These are phyloP conservation scores for Phyllosticta paracitricarpa DNA, from an alignment of 2,329 filamentous ascomycete genomes.

Conservation along the genomic window DNA sequence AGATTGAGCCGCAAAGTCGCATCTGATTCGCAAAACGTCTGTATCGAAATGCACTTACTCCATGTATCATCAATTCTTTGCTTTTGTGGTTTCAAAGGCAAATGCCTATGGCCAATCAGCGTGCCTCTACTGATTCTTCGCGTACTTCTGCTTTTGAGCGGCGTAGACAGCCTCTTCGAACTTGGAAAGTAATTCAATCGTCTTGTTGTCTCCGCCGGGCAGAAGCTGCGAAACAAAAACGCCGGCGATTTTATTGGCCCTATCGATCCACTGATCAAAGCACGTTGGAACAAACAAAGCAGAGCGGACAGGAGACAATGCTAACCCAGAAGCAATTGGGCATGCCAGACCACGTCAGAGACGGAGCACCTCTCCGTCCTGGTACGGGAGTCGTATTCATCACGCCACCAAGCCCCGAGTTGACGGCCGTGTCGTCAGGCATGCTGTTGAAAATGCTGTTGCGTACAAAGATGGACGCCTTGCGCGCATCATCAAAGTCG, in stretches of 20 bases:
- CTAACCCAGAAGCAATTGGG: neutral
- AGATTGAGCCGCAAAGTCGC: no score
- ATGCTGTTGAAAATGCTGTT: neutral
- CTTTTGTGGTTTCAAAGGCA: no score
- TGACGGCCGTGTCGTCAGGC: neutral
- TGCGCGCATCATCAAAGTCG: neutral
- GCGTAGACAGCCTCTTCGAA: constrained; percentile 1
- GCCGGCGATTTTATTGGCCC: neutral
- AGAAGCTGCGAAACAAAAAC: neutral
- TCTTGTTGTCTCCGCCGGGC: neutral
- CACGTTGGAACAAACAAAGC: neutral
- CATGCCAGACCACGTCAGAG: neutral
- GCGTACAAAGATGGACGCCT: neutral
- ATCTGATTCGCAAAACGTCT: no score
- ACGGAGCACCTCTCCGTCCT: neutral
- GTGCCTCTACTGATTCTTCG: no score
- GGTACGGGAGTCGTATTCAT: neutral
- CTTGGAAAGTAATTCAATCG: neutral
- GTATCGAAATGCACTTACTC: no score
- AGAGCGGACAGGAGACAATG: neutral
- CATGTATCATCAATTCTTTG: no score
- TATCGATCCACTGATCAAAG: neutral
- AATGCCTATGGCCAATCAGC: no score
- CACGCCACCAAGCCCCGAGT: constrained; percentile 1
- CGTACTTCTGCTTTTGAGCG: neutral